Conservation (phyloP, 306 rosid genomes). For the Medicago truncatula region DNA sequence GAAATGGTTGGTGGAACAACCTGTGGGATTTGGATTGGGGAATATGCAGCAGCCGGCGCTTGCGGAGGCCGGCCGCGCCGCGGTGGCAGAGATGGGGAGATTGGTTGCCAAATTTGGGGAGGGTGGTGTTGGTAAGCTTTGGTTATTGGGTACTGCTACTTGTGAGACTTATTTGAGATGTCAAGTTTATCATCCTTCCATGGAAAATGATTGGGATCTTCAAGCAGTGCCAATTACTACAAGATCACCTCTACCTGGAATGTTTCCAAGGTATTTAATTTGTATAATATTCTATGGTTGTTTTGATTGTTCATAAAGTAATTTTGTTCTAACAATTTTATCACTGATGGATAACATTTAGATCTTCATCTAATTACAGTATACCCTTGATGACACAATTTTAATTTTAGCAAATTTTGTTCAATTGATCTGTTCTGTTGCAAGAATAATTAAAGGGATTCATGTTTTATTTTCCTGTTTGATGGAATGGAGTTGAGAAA, state of each 20-base stretch:
- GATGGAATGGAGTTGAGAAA: conserved; percentile 3
- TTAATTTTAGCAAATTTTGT: neutral
- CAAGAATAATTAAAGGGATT: conserved; percentile 7
- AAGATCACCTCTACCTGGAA: conserved; percentile 66
- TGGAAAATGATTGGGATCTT: conserved; percentile 98
- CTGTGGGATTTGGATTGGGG: conserved; percentile 54
- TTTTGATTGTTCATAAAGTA: conserved; percentile 6
- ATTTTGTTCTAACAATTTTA: neutral
- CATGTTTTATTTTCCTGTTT: neutral
- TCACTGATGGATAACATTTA: neutral
- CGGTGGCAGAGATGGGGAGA: conserved; percentile 80
- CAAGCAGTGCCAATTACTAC: conserved; percentile 88
- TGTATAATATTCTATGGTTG: neutral
- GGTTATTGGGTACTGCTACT: conserved; percentile 95
- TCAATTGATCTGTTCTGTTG: conserved; percentile 18
- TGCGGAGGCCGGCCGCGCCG: conserved; percentile 76
- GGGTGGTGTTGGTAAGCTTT: conserved; percentile 58
- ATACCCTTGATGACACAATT: neutral
- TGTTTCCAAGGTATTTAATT: conserved; percentile 73
- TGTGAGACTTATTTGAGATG: conserved; percentile 98
- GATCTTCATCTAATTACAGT: conserved; percentile 1
- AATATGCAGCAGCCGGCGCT: conserved; percentile 61
- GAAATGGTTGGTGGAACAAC: conserved; percentile 94
- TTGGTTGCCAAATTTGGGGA: conserved; percentile 68
- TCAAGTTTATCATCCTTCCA: conserved; percentile 98